Base-by-base conservation (phyloP, 805 yeast genomes). In the Metschnikowia baotianmanensis region DNA sequence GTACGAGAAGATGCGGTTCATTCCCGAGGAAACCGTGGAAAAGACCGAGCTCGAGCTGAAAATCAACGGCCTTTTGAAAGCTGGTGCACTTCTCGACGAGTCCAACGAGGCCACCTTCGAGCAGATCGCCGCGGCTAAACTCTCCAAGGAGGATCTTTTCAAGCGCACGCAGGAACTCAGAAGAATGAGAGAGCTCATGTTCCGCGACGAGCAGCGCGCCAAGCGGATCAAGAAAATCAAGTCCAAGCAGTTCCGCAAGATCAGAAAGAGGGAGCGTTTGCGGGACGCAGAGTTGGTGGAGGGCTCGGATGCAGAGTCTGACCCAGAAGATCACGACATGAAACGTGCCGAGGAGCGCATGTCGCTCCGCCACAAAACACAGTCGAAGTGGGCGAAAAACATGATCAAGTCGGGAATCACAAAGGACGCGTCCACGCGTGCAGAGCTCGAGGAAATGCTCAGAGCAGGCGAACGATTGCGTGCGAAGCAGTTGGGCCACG, bases 151-250 rank as follows among this genome's bases (percentile, higher is more conserved):
- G 46, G 98, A 93, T 36, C 65, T 91, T 67, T 67, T 70, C 40
- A 34, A 81, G 58, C 75, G 95, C 45, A 83, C 93, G 6, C 77
- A 79, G 44, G 96, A 91, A 63, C 72, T 91, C 52, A 77, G 98
- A 52, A 65, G 85, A 56, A 88, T 89, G 96, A 77, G 99, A 49
- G 99, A 93, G 59, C 76, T 91, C 48, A 87, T 91, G 96, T 93
- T 89, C 69, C 76, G 98, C 55, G 97, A 91, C 55, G 97, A 91
- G 67, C 78, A 82, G 57, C 83, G 86, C 56, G 90, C 98, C 8
- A 89, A 79, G 63, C 77, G 99, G 53, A 74, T 93, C 56, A 91
- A 91, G 70, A 93, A 91, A 68, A 93, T 93, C 63, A 93, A 93
- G 63, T 88, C 96, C 27, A 93, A 91, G 64, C 76, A 88, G 1